Conservation (phyloP, 208 protist genomes). For the Angomonas desouzai region DNA sequence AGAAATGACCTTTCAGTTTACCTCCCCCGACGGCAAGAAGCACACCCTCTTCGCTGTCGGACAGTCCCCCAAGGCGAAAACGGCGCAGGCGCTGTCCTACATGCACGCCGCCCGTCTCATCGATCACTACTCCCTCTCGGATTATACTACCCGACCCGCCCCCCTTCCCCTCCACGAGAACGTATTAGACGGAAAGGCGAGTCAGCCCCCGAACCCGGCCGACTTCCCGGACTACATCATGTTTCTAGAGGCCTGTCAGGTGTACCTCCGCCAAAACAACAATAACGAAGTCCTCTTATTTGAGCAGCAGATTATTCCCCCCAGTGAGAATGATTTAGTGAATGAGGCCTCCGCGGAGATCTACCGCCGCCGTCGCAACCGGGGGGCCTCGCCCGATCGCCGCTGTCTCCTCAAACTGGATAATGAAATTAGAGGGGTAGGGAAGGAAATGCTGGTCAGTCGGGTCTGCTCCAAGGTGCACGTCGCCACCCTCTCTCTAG, state of each 20-base stretch:
- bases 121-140: conserved; percentile 44
- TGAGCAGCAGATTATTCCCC: conserved; percentile 3
- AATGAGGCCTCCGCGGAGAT: conserved; percentile 2
- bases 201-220: neutral
- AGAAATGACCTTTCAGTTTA: conserved; percentile 33
- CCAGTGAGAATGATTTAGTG: neutral
- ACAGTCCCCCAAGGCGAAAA: conserved; percentile 47
- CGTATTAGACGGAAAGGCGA: neutral
- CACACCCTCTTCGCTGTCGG: conserved; percentile 43
- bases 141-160: neutral
- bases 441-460: conserved; percentile 27
- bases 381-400: neutral
- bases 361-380: neutral
- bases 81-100: conserved; percentile 52
- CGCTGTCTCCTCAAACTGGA: conserved; percentile 46
- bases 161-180: conserved; percentile 13
- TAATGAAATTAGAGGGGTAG: conserved; percentile 27
- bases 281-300: neutral
- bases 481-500: conserved; percentile 47
- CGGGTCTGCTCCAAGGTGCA: conserved; percentile 28
- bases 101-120: conserved; percentile 72
- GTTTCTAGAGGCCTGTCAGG: neutral
- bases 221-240: neutral
- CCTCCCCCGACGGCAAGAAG: neutral
- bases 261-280: neutral